These are phyloP conservation scores for Mycena sanguinolenta DNA, from an alignment of 768 basidiomycete genomes.

Conservation along the genomic window DNA sequence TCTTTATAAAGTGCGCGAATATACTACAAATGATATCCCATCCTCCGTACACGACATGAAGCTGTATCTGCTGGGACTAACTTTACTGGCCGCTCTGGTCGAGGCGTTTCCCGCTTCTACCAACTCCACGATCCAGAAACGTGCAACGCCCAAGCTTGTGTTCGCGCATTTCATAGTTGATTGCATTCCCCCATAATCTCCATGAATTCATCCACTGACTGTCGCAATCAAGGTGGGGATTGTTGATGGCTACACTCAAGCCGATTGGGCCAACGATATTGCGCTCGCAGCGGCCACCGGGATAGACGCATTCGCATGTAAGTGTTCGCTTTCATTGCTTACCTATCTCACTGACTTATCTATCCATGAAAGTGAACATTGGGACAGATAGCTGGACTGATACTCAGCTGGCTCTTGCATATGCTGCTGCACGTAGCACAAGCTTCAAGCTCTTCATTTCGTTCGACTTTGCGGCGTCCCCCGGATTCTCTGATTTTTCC, in stretches of 20 bases:
- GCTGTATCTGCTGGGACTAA: too few species aligned
- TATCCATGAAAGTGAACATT: too few species aligned
- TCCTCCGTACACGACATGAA: neutral
- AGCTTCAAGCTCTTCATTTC: slow-evolving; percentile 32
- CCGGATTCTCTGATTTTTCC: neutral
- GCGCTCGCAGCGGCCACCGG: too few species aligned
- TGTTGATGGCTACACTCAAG: slow-evolving; percentile 1
- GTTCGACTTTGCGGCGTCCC: slow-evolving; percentile 9
- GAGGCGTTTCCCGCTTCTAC: too few species aligned
- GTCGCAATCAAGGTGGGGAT: slow-evolving; percentile 1
- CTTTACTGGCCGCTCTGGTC: too few species aligned
- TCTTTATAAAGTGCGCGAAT: neutral
- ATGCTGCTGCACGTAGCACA: slow-evolving; percentile 19
- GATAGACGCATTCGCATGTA: too few species aligned
- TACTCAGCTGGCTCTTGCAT: slow-evolving; percentile 19
- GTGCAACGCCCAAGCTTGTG: slow-evolving; percentile 3
- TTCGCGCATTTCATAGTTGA: slow-evolving; percentile 9
- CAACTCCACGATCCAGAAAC: too few species aligned
- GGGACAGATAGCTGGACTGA: too few species aligned
- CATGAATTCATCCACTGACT: neutral
- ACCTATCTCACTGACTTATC: too few species aligned
- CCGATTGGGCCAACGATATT: too few species aligned
- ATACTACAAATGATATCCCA: neutral
- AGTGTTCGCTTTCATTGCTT: too few species aligned
- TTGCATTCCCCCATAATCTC: neutral